These are phyloP conservation scores for Auricularia cornea DNA, from an alignment of 768 basidiomycete species.

Conservation along the genomic window DNA sequence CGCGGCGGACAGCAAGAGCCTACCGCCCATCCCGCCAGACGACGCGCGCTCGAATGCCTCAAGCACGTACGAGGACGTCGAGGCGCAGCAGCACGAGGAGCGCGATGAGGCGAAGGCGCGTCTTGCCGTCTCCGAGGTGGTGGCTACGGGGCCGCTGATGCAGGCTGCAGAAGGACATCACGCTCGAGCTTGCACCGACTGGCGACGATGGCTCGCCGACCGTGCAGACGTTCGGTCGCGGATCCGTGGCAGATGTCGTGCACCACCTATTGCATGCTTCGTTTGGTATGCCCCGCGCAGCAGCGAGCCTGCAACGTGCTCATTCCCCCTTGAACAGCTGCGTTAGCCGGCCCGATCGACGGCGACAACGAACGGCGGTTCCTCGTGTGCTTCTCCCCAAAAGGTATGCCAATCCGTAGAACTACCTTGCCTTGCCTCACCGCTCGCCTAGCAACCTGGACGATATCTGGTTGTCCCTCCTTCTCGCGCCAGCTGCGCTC, in stretches of 20 bases:
- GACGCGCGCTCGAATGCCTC: background rate
- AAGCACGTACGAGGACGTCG: background rate
- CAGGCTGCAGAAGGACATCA: background rate
- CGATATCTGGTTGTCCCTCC: background rate
- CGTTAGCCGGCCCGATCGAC: background rate
- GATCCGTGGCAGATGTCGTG: background rate
- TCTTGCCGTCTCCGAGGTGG: background rate
- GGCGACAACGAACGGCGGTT: background rate
- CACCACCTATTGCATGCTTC: background rate
- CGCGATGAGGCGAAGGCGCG: background rate
- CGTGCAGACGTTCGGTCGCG: background rate
- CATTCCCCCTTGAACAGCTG: background rate
- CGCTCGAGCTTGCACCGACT: background rate
- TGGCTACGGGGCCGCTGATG: background rate
- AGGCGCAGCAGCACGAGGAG: background rate
- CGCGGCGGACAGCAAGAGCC: background rate
- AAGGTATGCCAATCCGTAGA: background rate
- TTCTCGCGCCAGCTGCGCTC: background rate
- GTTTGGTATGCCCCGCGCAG: background rate
- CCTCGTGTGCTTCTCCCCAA: background rate
- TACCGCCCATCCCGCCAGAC: background rate
- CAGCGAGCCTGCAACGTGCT: background rate
- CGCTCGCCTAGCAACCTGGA: background rate
- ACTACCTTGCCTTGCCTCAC: no score
- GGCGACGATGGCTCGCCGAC: background rate